A percentile compares a stretch with the other conserved stretches of the same genome.
Evolutionary conservation across 495 filamentous ascomycete genomes (phyloP).

Genomic region (Penicillium lividum): DNA sequence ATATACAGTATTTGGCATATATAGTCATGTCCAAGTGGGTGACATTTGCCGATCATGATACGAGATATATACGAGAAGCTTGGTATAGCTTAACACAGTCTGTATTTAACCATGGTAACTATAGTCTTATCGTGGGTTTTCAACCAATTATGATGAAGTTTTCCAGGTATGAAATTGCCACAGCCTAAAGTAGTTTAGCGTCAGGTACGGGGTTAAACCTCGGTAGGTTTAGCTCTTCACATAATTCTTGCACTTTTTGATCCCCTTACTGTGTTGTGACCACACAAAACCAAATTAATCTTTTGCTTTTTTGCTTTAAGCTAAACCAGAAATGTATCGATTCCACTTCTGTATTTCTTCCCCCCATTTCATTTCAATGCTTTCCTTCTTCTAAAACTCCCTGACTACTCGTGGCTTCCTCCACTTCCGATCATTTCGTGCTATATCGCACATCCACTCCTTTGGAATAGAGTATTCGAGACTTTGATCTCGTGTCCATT

Average conservation of each 20-base stretch:
- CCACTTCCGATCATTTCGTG: slow-evolving; percentile 27
- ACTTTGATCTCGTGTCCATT: slow-evolving; percentile 21
- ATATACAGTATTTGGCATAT: no score
- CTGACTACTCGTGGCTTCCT: background rate
- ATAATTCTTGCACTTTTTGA: background rate
- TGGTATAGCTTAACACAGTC: background rate
- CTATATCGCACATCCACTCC: slow-evolving; percentile 39
- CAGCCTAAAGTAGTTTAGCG: slow-evolving; percentile 2
- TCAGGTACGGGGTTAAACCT: slow-evolving; percentile 20
- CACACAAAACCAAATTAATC: background rate
- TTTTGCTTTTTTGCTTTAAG: background rate
- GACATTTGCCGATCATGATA: background rate
- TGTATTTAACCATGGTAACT: slow-evolving; percentile 9
- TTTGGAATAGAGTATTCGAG: slow-evolving; percentile 23
- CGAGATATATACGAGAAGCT: background rate
- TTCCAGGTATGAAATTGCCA: background rate
- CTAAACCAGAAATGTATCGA: slow-evolving; percentile 11
- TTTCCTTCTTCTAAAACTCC: slow-evolving; percentile 5
- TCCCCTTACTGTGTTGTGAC: background rate
- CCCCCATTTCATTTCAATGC: slow-evolving; percentile 13
- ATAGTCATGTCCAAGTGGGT: background rate
- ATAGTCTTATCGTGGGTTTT: slow-evolving; percentile 5
- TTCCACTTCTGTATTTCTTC: slow-evolving; percentile 18
- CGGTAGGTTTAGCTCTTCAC: background rate
- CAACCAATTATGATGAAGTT: background rate